Conservation (phyloP, 2,329 filamentous ascomycete genomes). For the Monilinia aucupariae region DNA sequence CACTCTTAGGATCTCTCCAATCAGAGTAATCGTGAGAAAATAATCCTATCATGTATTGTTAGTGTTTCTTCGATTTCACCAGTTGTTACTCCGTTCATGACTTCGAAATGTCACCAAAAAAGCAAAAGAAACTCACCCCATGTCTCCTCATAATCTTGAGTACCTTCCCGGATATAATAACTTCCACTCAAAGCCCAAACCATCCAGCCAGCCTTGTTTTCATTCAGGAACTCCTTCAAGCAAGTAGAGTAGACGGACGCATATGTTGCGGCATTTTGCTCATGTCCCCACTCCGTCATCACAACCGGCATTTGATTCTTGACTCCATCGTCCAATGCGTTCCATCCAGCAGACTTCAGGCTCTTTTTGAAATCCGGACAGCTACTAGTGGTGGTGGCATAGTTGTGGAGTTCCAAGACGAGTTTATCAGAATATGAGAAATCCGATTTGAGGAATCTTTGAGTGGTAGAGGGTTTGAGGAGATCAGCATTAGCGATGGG, state of each 20-base stretch:
- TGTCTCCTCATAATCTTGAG: slow-evolving; percentile 50
- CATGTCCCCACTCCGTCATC: slow-evolving; percentile 44
- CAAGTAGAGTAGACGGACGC: slow-evolving; percentile 46
- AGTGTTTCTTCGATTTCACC: neutral
- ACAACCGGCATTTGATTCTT: slow-evolving; percentile 39
- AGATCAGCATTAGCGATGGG: slow-evolving; percentile 21
- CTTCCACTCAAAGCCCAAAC: slow-evolving; percentile 56
- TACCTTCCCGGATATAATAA: slow-evolving; percentile 51
- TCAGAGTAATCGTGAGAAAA: slow-evolving; percentile 13
- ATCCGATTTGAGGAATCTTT: slow-evolving; percentile 35
- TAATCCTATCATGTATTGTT: slow-evolving; percentile 1
- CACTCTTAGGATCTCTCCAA: slow-evolving; percentile 8
- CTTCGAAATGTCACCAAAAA: neutral
- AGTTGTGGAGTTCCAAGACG: slow-evolving; percentile 42
- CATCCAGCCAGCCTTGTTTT: slow-evolving; percentile 47
- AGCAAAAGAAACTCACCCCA: slow-evolving; percentile 46
- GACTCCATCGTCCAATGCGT: slow-evolving; percentile 35
- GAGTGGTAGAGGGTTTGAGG: slow-evolving; percentile 19
- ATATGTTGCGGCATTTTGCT: slow-evolving; percentile 42
- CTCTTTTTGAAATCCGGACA: slow-evolving; percentile 34
- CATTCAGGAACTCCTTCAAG: slow-evolving; percentile 40
- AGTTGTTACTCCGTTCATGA: neutral
- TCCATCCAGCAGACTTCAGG: slow-evolving; percentile 40
- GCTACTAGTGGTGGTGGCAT: neutral
- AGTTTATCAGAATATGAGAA: slow-evolving; percentile 42